These are phyloP conservation scores for Xylaria sp. DNA, from an alignment of 2,329 filamentous ascomycete species.

Conservation along the genomic window DNA sequence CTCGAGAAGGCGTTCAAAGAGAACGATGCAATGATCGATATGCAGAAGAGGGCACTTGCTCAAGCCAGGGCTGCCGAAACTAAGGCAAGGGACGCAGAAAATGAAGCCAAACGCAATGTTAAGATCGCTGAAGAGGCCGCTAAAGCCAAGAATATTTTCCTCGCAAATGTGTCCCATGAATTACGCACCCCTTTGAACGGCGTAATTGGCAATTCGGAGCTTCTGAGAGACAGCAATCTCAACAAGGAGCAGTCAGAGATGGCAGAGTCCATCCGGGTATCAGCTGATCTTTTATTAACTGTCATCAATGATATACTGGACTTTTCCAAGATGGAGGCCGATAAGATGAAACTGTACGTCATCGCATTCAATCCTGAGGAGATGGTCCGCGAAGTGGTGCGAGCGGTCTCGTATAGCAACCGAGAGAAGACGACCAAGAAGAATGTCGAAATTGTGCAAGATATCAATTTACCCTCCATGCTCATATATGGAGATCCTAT, in stretches of 20 bases:
- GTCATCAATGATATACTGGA: slow-evolving; percentile 98
- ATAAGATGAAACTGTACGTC: slow-evolving; percentile 83
- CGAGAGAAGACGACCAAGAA: slow-evolving; percentile 70
- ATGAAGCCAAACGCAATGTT: slow-evolving; percentile 80
- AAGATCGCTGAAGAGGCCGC: slow-evolving; percentile 85
- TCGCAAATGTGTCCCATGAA: slow-evolving; percentile 84
- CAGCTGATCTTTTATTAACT: slow-evolving; percentile 85
- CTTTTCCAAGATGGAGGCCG: slow-evolving; percentile 92
- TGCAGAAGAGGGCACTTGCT: slow-evolving; percentile 77
- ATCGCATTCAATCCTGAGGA: slow-evolving; percentile 74
- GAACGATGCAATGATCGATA: slow-evolving; percentile 79
- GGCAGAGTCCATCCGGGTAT: slow-evolving; percentile 86
- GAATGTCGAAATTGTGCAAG: slow-evolving; percentile 71
- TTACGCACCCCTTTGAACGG: slow-evolving; percentile 85
- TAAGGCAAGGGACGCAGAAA: slow-evolving; percentile 80
- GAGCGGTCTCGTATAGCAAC: slow-evolving; percentile 74
- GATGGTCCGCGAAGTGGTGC: slow-evolving; percentile 73
- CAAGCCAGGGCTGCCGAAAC: slow-evolving; percentile 78
- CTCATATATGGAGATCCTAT: slow-evolving; percentile 74
- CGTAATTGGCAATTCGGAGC: slow-evolving; percentile 88
- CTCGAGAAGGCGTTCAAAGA: slow-evolving; percentile 81
- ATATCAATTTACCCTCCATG: slow-evolving; percentile 80
- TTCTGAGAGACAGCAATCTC: slow-evolving; percentile 79
- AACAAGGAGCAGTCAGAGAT: slow-evolving; percentile 83
- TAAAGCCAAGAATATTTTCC: slow-evolving; percentile 83